A percentile compares a stretch with the other conserved stretches of the same genome.
These are phyloP conservation scores for Styphnolobium japonicum DNA, from an alignment of 306 rosid genomes.

Conservation along the genomic window DNA sequence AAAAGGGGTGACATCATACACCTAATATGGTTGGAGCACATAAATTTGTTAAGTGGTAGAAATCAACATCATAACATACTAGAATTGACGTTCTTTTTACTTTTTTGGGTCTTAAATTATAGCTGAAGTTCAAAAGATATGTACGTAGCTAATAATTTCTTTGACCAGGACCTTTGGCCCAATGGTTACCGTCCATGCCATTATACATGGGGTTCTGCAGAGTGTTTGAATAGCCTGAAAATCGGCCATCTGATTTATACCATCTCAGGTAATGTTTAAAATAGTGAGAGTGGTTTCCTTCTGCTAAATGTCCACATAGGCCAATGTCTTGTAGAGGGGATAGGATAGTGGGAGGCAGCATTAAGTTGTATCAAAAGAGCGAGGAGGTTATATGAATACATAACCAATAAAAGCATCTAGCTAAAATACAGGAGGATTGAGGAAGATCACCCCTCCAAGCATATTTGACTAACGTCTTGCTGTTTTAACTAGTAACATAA, in stretches of 20 bases:
- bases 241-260: background rate
- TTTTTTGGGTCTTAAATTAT: background rate
- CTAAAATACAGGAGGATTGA: background rate
- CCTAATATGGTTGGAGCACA: constrained; percentile 43
- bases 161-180: background rate
- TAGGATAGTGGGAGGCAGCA: background rate
- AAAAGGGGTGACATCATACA: constrained; percentile 82
- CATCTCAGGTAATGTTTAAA: background rate
- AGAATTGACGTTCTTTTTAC: background rate
- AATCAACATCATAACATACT: background rate
- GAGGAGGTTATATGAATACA: background rate
- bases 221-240: constrained; percentile 5
- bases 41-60: background rate
- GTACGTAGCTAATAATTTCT: background rate
- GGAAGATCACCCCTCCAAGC: background rate
- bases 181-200: background rate
- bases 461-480: background rate
- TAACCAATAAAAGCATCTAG: background rate
- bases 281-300: constrained; percentile 4
- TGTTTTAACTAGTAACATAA: background rate
- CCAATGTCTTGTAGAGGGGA: background rate
- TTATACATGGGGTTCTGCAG: background rate
- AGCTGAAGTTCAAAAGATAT: constrained; percentile 8
- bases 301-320: background rate
- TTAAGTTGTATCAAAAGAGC: background rate